A percentile compares a stretch with the other conserved stretches of the same genome.
These are phyloP conservation scores for Tolypocladium pustulatum DNA, from an alignment of 2,329 filamentous ascomycete genomes.

Conservation along the genomic window DNA sequence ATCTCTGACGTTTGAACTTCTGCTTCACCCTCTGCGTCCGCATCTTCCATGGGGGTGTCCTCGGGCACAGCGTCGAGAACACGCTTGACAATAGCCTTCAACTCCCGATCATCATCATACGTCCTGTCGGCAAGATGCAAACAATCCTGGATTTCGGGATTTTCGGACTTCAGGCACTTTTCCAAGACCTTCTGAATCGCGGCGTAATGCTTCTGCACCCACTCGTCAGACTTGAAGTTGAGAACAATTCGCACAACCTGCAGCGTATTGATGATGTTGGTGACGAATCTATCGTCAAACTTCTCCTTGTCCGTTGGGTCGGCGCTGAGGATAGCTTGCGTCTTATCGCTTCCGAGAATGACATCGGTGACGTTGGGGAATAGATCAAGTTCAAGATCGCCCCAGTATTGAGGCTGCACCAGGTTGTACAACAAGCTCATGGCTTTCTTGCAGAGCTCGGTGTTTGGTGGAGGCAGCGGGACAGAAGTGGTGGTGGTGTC, in stretches of 20 bases:
- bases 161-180: conserved; percentile 79
- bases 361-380: conserved; percentile 85
- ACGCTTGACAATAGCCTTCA: conserved; percentile 67
- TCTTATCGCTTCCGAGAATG: conserved; percentile 74
- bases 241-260: conserved; percentile 86
- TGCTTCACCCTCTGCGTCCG: conserved; percentile 74
- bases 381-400: conserved; percentile 80
- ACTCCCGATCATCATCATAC: conserved; percentile 56
- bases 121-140: conserved; percentile 65
- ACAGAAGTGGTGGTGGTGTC: conserved; percentile 35
- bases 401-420: conserved; percentile 81
- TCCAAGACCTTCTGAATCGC: conserved; percentile 80
- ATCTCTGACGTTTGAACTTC: conserved; percentile 81
- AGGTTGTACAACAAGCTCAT: conserved; percentile 74
- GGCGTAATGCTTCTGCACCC: conserved; percentile 71
- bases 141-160: conserved; percentile 87
- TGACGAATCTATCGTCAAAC: conserved; percentile 73
- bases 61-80: conserved; percentile 85
- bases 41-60: conserved; percentile 58
- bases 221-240: conserved; percentile 79
- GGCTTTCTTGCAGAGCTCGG: conserved; percentile 78
- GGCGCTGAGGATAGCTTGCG: conserved; percentile 45
- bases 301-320: conserved; percentile 58
- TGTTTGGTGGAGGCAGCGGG: conserved; percentile 42
- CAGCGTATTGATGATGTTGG: conserved; percentile 84